Evolutionary conservation across 805 yeast species (phyloP), one percentile per base, ranked within the genome.

Genomic region (Helenozyma rhizophorensis): DNA sequence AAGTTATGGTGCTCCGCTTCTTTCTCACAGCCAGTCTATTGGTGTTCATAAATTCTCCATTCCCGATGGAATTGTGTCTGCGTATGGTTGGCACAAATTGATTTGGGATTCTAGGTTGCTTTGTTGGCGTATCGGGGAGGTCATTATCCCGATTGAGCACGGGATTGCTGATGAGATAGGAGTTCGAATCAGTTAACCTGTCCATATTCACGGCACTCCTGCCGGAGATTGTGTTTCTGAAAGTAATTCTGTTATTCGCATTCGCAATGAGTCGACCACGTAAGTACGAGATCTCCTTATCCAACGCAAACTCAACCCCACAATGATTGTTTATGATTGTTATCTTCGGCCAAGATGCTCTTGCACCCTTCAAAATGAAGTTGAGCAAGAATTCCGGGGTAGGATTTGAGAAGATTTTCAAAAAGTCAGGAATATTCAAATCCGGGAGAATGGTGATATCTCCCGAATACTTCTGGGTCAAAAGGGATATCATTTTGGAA

Each of bases 331-430:
- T 73, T 28, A 90, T 86, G 27, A 89, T 70, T 2, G 95, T 76
- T 4, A 93, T 58, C 50, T 86, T 85, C 0, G 96, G 95, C 97
- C 97, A 90, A 0, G 96, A 81, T 0, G 96, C 90, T 36, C 85
- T 65, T 1, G 95, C 93, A 1, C 97, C 98, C 41, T 94, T 71
- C 24, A 78, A 68, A 2, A 82, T 73, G 37, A 84, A 75, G 36
- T 80, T 82, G 28, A 79, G 56, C 27, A 89, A 56, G 47, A 83
- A 86, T 33, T 77, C 84, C 0, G 83, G 79, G 0, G 89, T 74
- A 2, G 99, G 99, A 51, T 93, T 90, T 14, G 73, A 70, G 45
- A 93, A 68, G 21, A 93, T 56, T 36, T 76, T 77, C 23, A 69
- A 58, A 30, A 85, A 61, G 41, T 86, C 88, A 1, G 67, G 45